A percentile compares a stretch with the other conserved stretches of the same genome.
These are phyloP conservation scores for Fabrea salina DNA, from an alignment of 169 alveolate genomes.

Conservation along the genomic window DNA sequence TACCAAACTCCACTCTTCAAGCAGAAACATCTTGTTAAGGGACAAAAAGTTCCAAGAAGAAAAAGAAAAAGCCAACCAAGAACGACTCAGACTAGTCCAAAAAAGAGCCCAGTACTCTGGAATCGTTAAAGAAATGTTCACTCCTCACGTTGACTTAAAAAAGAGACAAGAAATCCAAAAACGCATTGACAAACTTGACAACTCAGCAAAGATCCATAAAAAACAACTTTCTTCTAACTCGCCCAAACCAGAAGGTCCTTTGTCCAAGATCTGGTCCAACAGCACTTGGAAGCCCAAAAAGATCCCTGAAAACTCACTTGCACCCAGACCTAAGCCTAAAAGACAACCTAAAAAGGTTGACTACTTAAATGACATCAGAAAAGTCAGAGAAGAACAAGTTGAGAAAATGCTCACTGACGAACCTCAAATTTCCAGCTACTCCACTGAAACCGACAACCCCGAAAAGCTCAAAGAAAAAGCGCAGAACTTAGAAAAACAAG, in stretches of 20 bases:
- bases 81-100: neutral
- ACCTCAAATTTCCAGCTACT: neutral
- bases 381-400: neutral
- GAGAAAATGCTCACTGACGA: neutral
- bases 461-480: conserved; percentile 17
- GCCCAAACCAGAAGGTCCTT: too few relatives aligned
- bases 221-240: too few relatives aligned
- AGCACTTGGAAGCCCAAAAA: neutral
- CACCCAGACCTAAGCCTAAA: neutral
- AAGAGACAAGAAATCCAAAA: conserved; percentile 13
- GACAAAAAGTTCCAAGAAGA: neutral
- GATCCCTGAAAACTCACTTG: neutral
- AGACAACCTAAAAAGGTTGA: neutral
- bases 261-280: too few relatives aligned
- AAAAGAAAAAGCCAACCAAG: neutral
- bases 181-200: neutral
- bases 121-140: conserved; percentile 3
- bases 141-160: neutral
- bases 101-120: conserved; percentile 7
- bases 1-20: too few relatives aligned
- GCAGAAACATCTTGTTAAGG: too few relatives aligned
- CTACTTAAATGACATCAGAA: neutral
- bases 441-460: neutral
- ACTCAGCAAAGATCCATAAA: too few relatives aligned
- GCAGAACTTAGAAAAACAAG: conserved; percentile 5